A percentile compares a stretch with the other conserved stretches of the same genome.
These are phyloP conservation scores for Metarhizium brunneum DNA, from an alignment of 2,329 filamentous ascomycete genomes.

Conservation along the genomic window DNA sequence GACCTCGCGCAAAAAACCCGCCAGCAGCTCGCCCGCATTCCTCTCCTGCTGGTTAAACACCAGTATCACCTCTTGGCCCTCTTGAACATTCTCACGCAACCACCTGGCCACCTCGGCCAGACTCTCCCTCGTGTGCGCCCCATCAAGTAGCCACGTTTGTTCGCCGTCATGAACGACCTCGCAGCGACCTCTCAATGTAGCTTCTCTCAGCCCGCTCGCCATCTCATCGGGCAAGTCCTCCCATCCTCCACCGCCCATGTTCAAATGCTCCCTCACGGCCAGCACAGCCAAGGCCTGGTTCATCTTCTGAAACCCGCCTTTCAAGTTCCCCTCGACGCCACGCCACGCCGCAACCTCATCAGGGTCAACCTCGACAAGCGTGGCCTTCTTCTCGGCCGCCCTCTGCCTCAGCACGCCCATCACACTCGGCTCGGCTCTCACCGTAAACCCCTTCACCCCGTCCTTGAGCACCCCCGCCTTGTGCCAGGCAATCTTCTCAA, in stretches of 20 bases:
- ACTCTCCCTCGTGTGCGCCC: conserved; percentile 80
- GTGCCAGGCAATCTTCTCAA: conserved; percentile 81
- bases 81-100: conserved; percentile 50
- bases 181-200: conserved; percentile 67
- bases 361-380: conserved; percentile 33
- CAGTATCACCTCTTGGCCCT: conserved; percentile 38
- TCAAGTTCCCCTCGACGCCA: conserved; percentile 31
- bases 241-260: conserved; percentile 15
- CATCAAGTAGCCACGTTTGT: conserved; percentile 73
- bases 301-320: conserved; percentile 44
- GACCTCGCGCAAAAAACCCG: conserved; percentile 51
- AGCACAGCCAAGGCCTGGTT: conserved; percentile 50
- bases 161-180: conserved; percentile 49
- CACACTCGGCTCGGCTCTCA: conserved; percentile 19
- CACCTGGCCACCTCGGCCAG: conserved; percentile 67
- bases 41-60: conserved; percentile 93
- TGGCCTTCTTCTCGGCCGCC: conserved; percentile 44
- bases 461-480: conserved; percentile 81
- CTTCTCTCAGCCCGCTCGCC: conserved; percentile 53
- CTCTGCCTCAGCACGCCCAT: conserved; percentile 48
- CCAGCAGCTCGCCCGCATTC: conserved; percentile 59
- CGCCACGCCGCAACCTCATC: conserved; percentile 30
- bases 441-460: conserved; percentile 33
- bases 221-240: conserved; percentile 34
- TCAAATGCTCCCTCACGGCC: conserved; percentile 50